phyloP scores from a whole-genome alignment of 139 green algal genomes.

The Chlorella sorokiniana region DNA sequence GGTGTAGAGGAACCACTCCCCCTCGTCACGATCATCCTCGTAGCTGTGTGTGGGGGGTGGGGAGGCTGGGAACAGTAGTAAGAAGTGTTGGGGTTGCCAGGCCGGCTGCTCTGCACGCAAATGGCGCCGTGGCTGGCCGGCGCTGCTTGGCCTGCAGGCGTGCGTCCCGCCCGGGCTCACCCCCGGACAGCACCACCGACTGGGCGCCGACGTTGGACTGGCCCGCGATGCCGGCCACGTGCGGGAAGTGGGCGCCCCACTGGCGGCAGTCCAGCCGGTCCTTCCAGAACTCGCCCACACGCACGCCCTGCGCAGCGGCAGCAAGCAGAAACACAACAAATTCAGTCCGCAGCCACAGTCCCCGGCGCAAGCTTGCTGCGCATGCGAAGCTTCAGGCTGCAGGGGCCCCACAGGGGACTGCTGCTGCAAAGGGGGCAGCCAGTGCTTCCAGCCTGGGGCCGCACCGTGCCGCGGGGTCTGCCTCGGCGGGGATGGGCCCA shows the following conservation, averaged over 20 bases:
- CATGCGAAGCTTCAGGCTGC: no score
- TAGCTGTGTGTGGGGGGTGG: constrained; percentile 60
- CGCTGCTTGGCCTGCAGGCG: no score
- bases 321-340: neutral
- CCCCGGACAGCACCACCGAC: constrained; percentile 78
- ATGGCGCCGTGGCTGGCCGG: no score
- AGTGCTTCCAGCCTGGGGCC: no score
- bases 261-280: constrained; percentile 94
- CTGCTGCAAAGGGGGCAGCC: no score
- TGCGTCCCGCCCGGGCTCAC: constrained; percentile 4
- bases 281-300: constrained; percentile 88
- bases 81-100: neutral
- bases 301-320: constrained; percentile 1
- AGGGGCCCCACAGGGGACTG: no score
- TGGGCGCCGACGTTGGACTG: constrained; percentile 81
- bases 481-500: constrained; percentile 90
- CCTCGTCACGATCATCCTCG: constrained; percentile 92
- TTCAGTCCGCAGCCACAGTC: neutral
- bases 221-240: constrained; percentile 96
- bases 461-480: constrained; percentile 81
- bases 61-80: neutral
- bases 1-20: constrained; percentile 98
- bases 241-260: constrained; percentile 93
- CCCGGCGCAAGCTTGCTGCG: no score
- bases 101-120: no score